Evolutionary conservation across 768 basidiomycete genomes (phyloP), one percentile per base, ranked within the genome.

Genomic region (Boletus sp.): DNA sequence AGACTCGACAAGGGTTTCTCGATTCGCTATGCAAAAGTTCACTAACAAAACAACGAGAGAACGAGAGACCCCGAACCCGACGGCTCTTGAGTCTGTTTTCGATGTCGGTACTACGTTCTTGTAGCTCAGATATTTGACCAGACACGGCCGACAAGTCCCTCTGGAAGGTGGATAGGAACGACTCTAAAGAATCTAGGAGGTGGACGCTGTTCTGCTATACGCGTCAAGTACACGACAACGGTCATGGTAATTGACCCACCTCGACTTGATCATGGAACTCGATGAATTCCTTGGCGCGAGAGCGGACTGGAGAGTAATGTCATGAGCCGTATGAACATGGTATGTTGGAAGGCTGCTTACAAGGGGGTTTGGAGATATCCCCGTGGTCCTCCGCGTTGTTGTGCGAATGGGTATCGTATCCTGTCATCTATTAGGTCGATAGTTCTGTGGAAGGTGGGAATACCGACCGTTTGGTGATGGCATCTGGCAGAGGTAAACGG

Each of bases 141-240:
- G 97, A 98, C 10, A 98, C 97, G 2, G 89, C 87, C 6, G 93
- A 90, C 20, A 99, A 79, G 71, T 99, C 96, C 64, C 81, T 89
- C 73, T 98, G 96, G 67, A 99, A 99, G 0, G 92, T 97, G 3
- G 93, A 94, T 11, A 99, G 80, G 72, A 98, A 98, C 1, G 85
- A 80, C 62, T 97, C 89, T 4, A 99, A 80, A 1, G 92, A 92
- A 67, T 93, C 87, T 52, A 99, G 79, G 18, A 98, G 81, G 56
- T 79, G 80, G 14, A 91, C 82, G 66, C 95, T 96, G 15, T 92
- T 89, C 96, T 99, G 69, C 8, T 28, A 24, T 30, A 36, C 39
- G 40, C 30, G 53, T 63, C 55, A 55, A 44, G 10, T 5, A 54
- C 49, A 32, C 30, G 39, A 48, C 28, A 9, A 29, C 20, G 18